phyloP scores from a whole-genome alignment of 169 alveolate species.

The Amoebophrya sp. region DNA sequence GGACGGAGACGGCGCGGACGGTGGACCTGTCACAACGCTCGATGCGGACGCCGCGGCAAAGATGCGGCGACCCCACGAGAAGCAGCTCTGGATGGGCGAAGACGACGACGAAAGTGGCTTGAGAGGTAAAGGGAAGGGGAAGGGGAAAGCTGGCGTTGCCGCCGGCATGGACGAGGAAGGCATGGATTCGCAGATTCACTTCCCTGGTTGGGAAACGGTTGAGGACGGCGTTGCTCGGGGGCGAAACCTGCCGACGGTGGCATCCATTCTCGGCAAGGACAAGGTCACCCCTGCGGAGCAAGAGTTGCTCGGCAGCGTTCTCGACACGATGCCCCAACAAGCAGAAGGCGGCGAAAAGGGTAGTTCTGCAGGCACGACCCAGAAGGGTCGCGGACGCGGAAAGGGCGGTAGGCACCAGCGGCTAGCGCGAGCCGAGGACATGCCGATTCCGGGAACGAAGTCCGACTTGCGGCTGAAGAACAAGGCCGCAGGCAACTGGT shows the following conservation, averaged over 20 bases:
- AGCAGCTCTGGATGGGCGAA: too few relatives aligned
- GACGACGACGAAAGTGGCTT: too few relatives aligned
- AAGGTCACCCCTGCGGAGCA: neutral
- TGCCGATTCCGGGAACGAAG: neutral
- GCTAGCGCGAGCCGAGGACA: neutral
- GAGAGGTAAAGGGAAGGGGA: too few relatives aligned
- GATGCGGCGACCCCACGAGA: too few relatives aligned
- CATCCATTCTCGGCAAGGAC: neutral
- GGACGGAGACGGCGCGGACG: too few relatives aligned
- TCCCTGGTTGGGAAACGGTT: neutral
- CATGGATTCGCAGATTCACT: neutral
- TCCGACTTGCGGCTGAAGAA: neutral
- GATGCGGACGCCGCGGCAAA: too few relatives aligned
- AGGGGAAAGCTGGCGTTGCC: too few relatives aligned
- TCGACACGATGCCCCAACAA: neutral
- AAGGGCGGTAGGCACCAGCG: too few relatives aligned
- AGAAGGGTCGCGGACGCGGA: too few relatives aligned
- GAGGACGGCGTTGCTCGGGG: neutral
- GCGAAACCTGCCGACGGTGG: neutral
- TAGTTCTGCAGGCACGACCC: too few relatives aligned
- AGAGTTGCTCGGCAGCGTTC: neutral
- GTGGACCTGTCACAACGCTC: too few relatives aligned
- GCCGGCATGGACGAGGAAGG: neutral
- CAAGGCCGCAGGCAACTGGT: neutral
- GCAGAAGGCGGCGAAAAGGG: neutral